A percentile compares a stretch with the other conserved stretches of the same genome.
Evolutionary conservation across 768 basidiomycete genomes (phyloP).

Genomic region (Hebeloma cylindrosporum): DNA sequence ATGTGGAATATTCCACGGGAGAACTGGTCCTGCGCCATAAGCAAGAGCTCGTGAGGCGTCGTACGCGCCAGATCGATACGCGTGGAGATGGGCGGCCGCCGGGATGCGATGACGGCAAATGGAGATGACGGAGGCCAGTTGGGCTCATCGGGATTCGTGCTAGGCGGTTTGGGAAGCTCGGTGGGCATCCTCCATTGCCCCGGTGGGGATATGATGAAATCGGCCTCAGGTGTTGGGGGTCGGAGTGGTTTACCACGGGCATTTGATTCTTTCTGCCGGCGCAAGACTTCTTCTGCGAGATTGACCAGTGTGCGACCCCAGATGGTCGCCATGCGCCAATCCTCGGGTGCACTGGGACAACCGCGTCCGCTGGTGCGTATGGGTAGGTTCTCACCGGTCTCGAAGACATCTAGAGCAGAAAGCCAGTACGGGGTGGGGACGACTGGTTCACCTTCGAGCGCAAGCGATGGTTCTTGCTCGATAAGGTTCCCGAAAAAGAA

Average conservation of each 20-base stretch:
- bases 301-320: slow-evolving; percentile 68
- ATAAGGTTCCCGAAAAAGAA: slow-evolving; percentile 66
- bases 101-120: slow-evolving; percentile 34
- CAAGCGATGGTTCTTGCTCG: slow-evolving; percentile 48
- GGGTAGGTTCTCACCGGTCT: slow-evolving; percentile 64
- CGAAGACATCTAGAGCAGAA: slow-evolving; percentile 69
- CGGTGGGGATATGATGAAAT: slow-evolving; percentile 1
- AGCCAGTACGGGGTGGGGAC: slow-evolving; percentile 59
- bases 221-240: slow-evolving; percentile 3
- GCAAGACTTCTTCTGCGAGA: slow-evolving; percentile 53
- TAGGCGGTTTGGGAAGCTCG: neutral
- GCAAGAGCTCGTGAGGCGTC: slow-evolving; percentile 51
- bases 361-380: slow-evolving; percentile 37
- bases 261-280: slow-evolving; percentile 22
- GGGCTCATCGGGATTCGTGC: slow-evolving; percentile 36
- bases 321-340: slow-evolving; percentile 68
- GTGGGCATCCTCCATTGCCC: neutral
- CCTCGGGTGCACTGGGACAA: slow-evolving; percentile 37
- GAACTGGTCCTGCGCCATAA: slow-evolving; percentile 68
- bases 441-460: slow-evolving; percentile 54
- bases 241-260: neutral
- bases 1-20: slow-evolving; percentile 69
- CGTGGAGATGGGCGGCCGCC: slow-evolving; percentile 48
- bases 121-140: slow-evolving; percentile 53
- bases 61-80: slow-evolving; percentile 45